Base-by-base conservation (phyloP, 1,139 yeast species). In the Suhomyces kunorum region DNA sequence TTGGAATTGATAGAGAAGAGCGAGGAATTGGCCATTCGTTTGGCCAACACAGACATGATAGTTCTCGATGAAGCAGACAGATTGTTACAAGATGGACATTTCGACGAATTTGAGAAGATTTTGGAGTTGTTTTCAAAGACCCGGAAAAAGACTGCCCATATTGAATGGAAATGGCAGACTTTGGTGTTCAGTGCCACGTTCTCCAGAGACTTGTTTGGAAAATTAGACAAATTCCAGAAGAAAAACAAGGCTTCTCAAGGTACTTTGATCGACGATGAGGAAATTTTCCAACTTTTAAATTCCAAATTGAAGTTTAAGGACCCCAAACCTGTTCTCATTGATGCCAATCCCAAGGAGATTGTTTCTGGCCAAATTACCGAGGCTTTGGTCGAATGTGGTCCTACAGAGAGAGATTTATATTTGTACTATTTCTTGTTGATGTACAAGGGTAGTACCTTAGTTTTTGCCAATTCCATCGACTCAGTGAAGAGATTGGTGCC, bases 41-140 rank as follows among this genome's bases (percentile, higher is more conserved):
- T 89, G 48, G 76, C 85, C 12, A 67, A 78, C 18, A 73, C 87
- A 8, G 88, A 87, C 42, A 74, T 81, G 5, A 58, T 92, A 8
- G 96, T 90, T 0, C 71, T 90, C 30, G 99, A 94, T 68, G 99
- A 94, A 63, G 99, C 98, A n/a, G 99, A 92, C 66, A 74, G 98
- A 60, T 71, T 92, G 48, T 73, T 94, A 40, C 97, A 92, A 64
- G 96, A 90, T 55, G 98, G 98, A 2, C 98, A 90, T 64, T 92
- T 92, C 57, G 95, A 87, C 43, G 98, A 94, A 59, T 78, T 94
- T 51, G 95, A 84, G 51, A 83, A 86, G 55, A 85, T 88, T 37
- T 66, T 92, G 44, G 87, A 84, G 42, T 55, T 80, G n/a, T 61
- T 85, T 46, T 50, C 58, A 50, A 74, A 66, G 48, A 53, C 54